phyloP scores from a whole-genome alignment of 1,284 basidiomycete genomes.

The Fomitopsis palustris region DNA sequence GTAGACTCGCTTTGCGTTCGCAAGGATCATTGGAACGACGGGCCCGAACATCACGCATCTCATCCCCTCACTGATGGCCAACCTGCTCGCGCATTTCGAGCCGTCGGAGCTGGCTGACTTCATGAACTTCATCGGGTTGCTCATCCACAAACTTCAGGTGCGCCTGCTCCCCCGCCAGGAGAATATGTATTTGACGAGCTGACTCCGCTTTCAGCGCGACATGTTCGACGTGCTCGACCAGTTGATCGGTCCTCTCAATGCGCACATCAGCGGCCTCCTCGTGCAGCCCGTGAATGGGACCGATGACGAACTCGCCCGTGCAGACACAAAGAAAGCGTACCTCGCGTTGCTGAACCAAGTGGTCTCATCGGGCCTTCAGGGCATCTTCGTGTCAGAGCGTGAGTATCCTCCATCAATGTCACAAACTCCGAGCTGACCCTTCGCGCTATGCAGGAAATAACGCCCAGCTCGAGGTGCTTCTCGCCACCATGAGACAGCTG shows the following conservation, averaged over 20 bases:
- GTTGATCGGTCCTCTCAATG: slow-evolving; percentile 82
- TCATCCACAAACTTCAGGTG: slow-evolving; percentile 93
- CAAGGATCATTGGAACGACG: slow-evolving; percentile 88
- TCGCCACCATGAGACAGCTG: slow-evolving; percentile 77
- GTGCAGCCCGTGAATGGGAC: slow-evolving; percentile 86
- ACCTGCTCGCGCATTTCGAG: slow-evolving; percentile 89
- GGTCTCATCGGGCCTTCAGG: slow-evolving; percentile 78
- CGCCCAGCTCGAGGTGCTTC: slow-evolving; percentile 63
- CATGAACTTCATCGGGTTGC: slow-evolving; percentile 88
- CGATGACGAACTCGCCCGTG: slow-evolving; percentile 82
- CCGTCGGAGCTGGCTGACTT: slow-evolving; percentile 93
- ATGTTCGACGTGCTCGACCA: slow-evolving; percentile 88
- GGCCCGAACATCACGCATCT: slow-evolving; percentile 80
- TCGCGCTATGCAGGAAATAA: slow-evolving; percentile 64
- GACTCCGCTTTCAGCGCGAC: slow-evolving; percentile 48
- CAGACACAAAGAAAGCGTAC: slow-evolving; percentile 91
- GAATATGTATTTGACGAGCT: background rate
- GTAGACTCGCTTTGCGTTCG: slow-evolving; percentile 91
- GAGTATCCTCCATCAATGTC: slow-evolving; percentile 29
- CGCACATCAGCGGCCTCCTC: slow-evolving; percentile 81
- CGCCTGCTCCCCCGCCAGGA: slow-evolving; percentile 17
- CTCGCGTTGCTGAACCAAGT: slow-evolving; percentile 82
- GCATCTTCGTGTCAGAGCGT: slow-evolving; percentile 87
- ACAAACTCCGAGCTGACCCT: background rate
- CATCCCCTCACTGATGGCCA: slow-evolving; percentile 85